Base-by-base conservation (phyloP, 306 rosid genomes). In the Rubus parviflorus region DNA sequence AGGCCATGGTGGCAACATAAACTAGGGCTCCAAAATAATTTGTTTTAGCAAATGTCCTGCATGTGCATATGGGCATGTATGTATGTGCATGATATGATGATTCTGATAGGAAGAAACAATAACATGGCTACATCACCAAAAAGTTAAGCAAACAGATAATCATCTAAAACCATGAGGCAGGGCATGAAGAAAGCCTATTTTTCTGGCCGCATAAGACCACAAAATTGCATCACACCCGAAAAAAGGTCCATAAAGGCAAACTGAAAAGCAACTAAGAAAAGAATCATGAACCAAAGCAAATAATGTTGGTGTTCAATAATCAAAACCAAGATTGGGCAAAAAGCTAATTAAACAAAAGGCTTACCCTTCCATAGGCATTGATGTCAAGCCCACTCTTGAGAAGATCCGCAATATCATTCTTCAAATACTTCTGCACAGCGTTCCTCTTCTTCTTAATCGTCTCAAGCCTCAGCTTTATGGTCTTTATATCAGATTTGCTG, bases 361-460 rank as follows among this genome's bases (percentile, higher is more conserved):
- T 61, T 84, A 92, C 99, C 96, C 91, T 89, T 67, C 73, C 84
- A 49, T 86, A 92, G 48, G 99, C 97, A 72, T 82, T 83, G 67
- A 78, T 78, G 43, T 85, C 92, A 38, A n/a, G 79, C 81, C 88
- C 89, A 58, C 7, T 72, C 75, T 68, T 83, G 41, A 95, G 93
- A 75, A 90, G 97, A 60, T 89, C 96, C 0, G 83, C 88, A 9
- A 89, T 72, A 76, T 90, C 98, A 75, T 80, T 83, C 86, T 90
- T 95, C 79, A 80, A 57, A 72, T 80, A 82, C 81, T 85, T 90
- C 43, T 70, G 81, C 45, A 84, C 80, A 1, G 93, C 87, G 35
- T 38, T 83, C 83, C 79, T 95, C 79, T 19, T 95, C 77, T 73
- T 92, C 71, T 76, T 63, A 22, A 85, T 83, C 2, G 54, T 22